These are phyloP conservation scores for Phytophthora crassamura DNA, from an alignment of 352 stramenopile genomes.

Conservation along the genomic window DNA sequence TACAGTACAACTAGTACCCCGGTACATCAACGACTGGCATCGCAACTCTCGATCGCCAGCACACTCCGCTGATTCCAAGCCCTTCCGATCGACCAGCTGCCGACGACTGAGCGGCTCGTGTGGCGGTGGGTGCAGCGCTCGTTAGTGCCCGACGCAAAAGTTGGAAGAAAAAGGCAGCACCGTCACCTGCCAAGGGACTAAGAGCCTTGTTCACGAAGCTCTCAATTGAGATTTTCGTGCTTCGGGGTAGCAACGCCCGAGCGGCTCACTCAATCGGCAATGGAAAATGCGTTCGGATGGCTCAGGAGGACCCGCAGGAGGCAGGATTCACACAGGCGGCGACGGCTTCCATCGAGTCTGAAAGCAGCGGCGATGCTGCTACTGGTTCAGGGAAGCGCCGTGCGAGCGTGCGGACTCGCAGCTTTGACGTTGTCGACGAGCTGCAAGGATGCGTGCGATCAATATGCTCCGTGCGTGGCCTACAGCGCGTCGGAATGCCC, in stretches of 20 bases:
- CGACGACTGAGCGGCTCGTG: neutral
- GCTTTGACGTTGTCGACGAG: constrained; percentile 48
- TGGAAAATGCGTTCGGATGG: constrained; percentile 8
- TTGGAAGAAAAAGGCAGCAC: constrained; percentile 40
- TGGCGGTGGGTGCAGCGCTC: constrained; percentile 27
- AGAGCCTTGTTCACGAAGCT: constrained; percentile 4
- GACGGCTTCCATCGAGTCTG: constrained; percentile 4
- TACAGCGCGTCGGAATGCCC: constrained; percentile 42
- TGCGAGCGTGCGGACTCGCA: constrained; percentile 22
- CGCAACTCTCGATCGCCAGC: neutral
- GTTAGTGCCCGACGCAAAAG: constrained; percentile 27
- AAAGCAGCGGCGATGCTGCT: constrained; percentile 23
- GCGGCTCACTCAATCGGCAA: constrained; percentile 9
- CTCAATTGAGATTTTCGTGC: constrained; percentile 24
- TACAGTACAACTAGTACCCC: neutral
- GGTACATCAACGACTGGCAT: too few species aligned
- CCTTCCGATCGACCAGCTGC: constrained; percentile 28
- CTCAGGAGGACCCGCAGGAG: constrained; percentile 19
- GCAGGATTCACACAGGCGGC: neutral
- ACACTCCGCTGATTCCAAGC: constrained; percentile 15
- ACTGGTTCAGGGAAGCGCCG: constrained; percentile 20
- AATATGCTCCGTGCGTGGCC: constrained; percentile 57
- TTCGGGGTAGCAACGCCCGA: neutral
- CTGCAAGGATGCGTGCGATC: constrained; percentile 50
- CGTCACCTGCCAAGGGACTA: constrained; percentile 29